A percentile compares a stretch with the other conserved stretches of the same genome.
Evolutionary conservation across 129 eudicot species (phyloP).

Genomic region (Saussurea involucrata): DNA sequence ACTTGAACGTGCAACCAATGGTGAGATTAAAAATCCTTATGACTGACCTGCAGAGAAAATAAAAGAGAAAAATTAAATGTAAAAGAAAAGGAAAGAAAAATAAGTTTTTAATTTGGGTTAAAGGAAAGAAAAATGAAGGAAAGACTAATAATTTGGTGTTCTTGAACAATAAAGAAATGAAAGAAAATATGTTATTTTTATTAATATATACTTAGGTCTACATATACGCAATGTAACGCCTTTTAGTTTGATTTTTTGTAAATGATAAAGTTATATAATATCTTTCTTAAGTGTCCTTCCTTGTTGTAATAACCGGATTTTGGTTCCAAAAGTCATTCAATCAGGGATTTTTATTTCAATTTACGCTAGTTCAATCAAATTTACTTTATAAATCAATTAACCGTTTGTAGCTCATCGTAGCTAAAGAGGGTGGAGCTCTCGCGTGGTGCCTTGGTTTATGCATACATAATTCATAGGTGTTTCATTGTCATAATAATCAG

Average conservation of each 20-base stretch:
- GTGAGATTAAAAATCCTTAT: too few species aligned
- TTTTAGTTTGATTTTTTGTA: background rate
- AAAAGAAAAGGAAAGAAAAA: too few species aligned
- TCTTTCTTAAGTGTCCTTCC: background rate
- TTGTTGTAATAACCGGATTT: too few species aligned
- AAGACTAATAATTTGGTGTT: too few species aligned
- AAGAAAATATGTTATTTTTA: too few species aligned
- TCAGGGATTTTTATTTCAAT: too few species aligned
- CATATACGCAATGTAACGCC: background rate
- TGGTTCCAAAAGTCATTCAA: background rate
- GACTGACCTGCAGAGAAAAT: too few species aligned
- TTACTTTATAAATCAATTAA: background rate
- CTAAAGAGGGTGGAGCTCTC: background rate
- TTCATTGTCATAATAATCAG: background rate
- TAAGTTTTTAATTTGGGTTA: too few species aligned
- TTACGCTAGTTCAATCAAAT: background rate
- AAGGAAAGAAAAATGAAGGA: too few species aligned
- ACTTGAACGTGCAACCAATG: conserved; percentile 17
- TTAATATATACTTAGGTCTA: too few species aligned
- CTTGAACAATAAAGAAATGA: too few species aligned
- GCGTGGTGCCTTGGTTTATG: background rate
- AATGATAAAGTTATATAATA: background rate
- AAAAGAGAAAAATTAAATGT: too few species aligned
- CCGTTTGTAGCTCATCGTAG: background rate
- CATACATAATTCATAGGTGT: background rate